These are phyloP conservation scores for Citrullus mucosospermus DNA, from an alignment of 306 rosid species.

Conservation along the genomic window DNA sequence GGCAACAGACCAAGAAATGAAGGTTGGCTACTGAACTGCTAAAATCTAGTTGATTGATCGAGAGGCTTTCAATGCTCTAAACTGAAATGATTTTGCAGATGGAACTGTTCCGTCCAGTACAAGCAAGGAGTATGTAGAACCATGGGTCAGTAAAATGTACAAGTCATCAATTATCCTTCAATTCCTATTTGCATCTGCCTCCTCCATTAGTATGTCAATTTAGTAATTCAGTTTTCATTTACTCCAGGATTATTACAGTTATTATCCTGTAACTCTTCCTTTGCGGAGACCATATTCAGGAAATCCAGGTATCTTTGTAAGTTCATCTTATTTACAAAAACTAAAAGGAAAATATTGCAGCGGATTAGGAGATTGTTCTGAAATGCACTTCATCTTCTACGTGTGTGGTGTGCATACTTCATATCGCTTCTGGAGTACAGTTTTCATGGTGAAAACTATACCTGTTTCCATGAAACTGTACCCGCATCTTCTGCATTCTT, in stretches of 20 bases:
- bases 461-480: neutral
- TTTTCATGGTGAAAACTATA: neutral
- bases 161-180: neutral
- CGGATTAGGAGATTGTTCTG: neutral
- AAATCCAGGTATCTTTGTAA: conserved; percentile 52
- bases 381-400: neutral
- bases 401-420: neutral
- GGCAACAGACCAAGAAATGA: conserved; percentile 14
- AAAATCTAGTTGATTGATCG: conserved; percentile 3
- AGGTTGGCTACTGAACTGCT: conserved; percentile 10
- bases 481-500: neutral
- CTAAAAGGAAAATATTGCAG: neutral
- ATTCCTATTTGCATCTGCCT: neutral
- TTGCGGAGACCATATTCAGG: conserved; percentile 70
- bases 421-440: neutral
- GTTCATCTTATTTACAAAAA: neutral
- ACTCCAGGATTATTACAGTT: conserved; percentile 50
- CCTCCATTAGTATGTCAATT: conserved; percentile 4
- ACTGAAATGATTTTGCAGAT: conserved; percentile 9
- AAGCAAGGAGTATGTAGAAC: conserved; percentile 63
- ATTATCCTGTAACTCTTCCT: conserved; percentile 65
- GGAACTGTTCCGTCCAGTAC: conserved; percentile 12
- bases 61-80: conserved; percentile 17
- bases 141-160: conserved; percentile 45
- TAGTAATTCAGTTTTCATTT: conserved; percentile 17